These are phyloP conservation scores for Nitzschia inconspicua DNA, from an alignment of 108 stramenopile genomes.

Conservation along the genomic window DNA sequence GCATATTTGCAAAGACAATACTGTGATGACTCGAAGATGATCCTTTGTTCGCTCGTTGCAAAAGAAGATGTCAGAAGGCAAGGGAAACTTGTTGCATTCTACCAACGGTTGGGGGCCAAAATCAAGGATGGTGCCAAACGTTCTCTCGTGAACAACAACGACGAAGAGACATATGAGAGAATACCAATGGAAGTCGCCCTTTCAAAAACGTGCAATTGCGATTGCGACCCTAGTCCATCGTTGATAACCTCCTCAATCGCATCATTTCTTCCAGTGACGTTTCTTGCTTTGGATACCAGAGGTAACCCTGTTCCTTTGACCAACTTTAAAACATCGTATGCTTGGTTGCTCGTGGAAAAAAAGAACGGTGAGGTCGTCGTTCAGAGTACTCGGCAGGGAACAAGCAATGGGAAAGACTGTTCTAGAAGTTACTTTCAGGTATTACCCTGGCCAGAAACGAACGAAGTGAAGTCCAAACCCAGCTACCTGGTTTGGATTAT, in stretches of 20 bases:
- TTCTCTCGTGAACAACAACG: slow-evolving; percentile 63
- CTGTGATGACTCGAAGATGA: neutral
- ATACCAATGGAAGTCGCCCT: slow-evolving; percentile 56
- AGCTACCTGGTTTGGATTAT: slow-evolving; percentile 63
- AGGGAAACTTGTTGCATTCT: slow-evolving; percentile 56
- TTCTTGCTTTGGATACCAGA: too few relatives aligned
- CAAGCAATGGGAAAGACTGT: too few relatives aligned
- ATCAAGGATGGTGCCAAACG: slow-evolving; percentile 41
- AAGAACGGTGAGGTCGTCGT: too few relatives aligned
- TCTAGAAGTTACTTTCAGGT: too few relatives aligned
- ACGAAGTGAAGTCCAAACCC: too few relatives aligned
- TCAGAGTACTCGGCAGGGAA: too few relatives aligned
- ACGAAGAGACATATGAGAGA: slow-evolving; percentile 59
- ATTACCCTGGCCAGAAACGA: too few relatives aligned
- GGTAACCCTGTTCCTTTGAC: too few relatives aligned
- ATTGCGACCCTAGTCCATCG: neutral
- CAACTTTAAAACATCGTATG: too few relatives aligned
- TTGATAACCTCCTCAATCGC: too few relatives aligned
- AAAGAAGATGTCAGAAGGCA: slow-evolving; percentile 63
- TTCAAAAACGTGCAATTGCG: neutral
- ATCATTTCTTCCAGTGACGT: too few relatives aligned
- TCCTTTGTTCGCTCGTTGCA: slow-evolving; percentile 47
- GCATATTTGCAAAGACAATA: slow-evolving; percentile 33
- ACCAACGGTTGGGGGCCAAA: slow-evolving; percentile 49
- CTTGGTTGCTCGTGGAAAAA: too few relatives aligned